Base-by-base conservation (phyloP, 1,139 yeast species). In the Debaryomyces subglobosus region DNA sequence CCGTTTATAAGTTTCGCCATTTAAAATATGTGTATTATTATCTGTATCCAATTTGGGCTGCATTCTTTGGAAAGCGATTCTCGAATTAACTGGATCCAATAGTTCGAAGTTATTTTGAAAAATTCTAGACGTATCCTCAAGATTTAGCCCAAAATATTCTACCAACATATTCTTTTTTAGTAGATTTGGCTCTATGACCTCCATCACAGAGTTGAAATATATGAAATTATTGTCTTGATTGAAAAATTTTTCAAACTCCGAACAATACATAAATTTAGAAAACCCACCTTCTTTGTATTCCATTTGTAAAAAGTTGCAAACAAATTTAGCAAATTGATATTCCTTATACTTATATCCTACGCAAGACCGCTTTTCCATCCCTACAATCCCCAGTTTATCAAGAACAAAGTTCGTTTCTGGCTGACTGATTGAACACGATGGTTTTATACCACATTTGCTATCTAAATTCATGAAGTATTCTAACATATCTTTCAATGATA, bases 191-290 rank as follows among this genome's bases (percentile, higher is more conserved):
- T 42, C 33, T 8, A 53, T 43, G 10, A 48, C 41, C n/a, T 49
- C 43, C 39, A 50, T 53, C 13, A 61, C 35, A 2, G 58, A 45
- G 13, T 51, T 52, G 44, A 59, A 56, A 47, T 61, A 58, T 24
- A 59, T 57, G 25, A 54, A 58, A 39, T 59, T 51, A 43, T 53
- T 61, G 16, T 45, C 46, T 9, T 36, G 30, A 35, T 52, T 53
- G 35, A 59, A 45, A 15, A 45, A 48, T 9, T 43, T 39, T 34
- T 58, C 54, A 23, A 58, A 47, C 20, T 52, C 56, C 4, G 46
- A 42, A 36, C 51, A 48, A 34, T 49, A 47, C 43, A 51, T 41
- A 13, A 45, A 45, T 18, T 54, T 55, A 1, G 44, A 18, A 23
- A 36, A 38, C 5, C 50, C 49, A 2, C 44, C 45, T 23, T 36